These are phyloP conservation scores for Vitis hybrid DNA, from an alignment of 177 flowering plant species.

Conservation along the genomic window DNA sequence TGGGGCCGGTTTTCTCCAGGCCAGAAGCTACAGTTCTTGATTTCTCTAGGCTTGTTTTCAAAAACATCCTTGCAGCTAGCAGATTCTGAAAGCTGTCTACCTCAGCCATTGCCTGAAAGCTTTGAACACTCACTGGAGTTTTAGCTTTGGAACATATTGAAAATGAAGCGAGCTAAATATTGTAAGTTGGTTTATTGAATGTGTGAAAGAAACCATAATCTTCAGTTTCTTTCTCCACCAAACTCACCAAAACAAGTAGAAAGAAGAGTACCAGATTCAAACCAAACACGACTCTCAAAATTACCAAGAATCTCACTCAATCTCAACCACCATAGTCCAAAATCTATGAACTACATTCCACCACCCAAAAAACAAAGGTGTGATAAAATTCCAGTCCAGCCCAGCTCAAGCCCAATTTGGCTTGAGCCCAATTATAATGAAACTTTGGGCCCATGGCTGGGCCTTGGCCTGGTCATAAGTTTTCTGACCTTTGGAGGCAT, in stretches of 20 bases:
- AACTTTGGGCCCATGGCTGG: no score
- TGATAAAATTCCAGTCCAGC: no score
- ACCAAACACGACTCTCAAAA: constrained; percentile 38
- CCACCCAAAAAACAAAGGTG: no score
- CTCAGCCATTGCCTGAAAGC: constrained; percentile 19
- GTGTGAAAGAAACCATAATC: neutral
- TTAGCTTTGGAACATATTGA: no score
- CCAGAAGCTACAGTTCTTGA: constrained; percentile 57
- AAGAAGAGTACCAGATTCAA: constrained; percentile 15
- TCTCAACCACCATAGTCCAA: constrained; percentile 21
- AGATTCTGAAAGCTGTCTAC: constrained; percentile 35
- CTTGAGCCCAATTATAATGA: no score
- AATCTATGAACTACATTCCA: no score
- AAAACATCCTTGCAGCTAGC: constrained; percentile 41
- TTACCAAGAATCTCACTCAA: constrained; percentile 9
- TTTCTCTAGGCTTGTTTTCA: constrained; percentile 60
- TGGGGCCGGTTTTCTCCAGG: constrained; percentile 53
- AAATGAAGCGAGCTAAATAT: neutral
- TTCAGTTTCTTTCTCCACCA: constrained; percentile 28
- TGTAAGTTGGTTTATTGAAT: constrained; percentile 6
- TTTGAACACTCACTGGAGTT: no score
- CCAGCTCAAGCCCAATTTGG: no score
- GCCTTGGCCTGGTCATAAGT: no score
- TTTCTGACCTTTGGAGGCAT: no score
- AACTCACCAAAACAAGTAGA: constrained; percentile 27